Evolutionary conservation across 2,329 filamentous ascomycete species (phyloP).

Genomic region (Neofusicoccum sp.): DNA sequence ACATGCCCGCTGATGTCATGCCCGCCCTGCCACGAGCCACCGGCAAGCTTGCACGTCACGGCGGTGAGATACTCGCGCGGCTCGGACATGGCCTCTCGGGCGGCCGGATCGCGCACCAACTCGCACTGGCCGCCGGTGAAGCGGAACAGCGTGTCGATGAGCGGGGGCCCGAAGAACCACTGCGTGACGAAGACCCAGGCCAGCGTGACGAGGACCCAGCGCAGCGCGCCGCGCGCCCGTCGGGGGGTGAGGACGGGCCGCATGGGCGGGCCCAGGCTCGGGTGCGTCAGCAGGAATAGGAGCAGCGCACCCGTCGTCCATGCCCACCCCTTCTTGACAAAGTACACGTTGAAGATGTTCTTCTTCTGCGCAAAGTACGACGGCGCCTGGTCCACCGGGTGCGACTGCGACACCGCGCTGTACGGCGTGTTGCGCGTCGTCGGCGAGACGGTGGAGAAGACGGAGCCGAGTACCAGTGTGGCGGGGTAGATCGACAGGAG

Average conservation of each 20-base stretch:
- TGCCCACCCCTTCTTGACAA: slow-evolving; percentile 94
- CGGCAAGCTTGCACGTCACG: slow-evolving; percentile 78
- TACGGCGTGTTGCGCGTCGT: slow-evolving; percentile 65
- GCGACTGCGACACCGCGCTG: slow-evolving; percentile 64
- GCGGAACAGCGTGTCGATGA: slow-evolving; percentile 89
- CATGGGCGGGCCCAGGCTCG: slow-evolving; percentile 52
- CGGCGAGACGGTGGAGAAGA: slow-evolving; percentile 80
- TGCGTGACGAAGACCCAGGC: slow-evolving; percentile 90
- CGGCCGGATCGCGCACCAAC: slow-evolving; percentile 53
- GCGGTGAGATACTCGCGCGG: slow-evolving; percentile 64
- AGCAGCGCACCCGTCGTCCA: slow-evolving; percentile 82
- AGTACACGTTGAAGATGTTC: slow-evolving; percentile 89
- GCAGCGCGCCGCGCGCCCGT: slow-evolving; percentile 61
- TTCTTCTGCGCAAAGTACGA: slow-evolving; percentile 93
- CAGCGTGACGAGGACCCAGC: slow-evolving; percentile 72
- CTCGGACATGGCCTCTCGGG: slow-evolving; percentile 49
- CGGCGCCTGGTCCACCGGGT: slow-evolving; percentile 61
- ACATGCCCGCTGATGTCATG: slow-evolving; percentile 97
- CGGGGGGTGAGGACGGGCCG: slow-evolving; percentile 46
- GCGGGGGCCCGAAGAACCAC: slow-evolving; percentile 90
- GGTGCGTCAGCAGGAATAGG: slow-evolving; percentile 70
- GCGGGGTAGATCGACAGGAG: slow-evolving; percentile 73
- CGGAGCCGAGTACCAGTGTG: slow-evolving; percentile 76
- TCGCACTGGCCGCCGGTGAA: slow-evolving; percentile 86
- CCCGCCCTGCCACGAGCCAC: slow-evolving; percentile 86